Evolutionary conservation across 352 stramenopile species (phyloP), one percentile per base, ranked within the genome.

Genomic region (Phytophthora boehmeriae): DNA sequence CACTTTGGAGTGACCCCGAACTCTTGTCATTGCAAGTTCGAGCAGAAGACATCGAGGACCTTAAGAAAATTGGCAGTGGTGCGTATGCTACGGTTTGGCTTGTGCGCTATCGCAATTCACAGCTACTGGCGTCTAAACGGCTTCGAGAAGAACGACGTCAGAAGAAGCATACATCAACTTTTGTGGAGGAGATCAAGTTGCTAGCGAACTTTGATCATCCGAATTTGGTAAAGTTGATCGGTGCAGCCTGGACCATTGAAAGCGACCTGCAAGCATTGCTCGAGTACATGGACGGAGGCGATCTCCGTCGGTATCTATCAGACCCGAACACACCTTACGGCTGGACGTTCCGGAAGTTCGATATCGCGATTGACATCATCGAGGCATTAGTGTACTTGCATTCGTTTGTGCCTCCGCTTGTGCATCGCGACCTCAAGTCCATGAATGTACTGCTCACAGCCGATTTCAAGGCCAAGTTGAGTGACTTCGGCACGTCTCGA

Each of bases 351-450:
- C 44, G 47, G 35, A 70, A 68, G 44, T 62, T 80, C 30, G 52
- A 61, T 4, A 76, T 80, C 23, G 75, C 75, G 0, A 55, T 75
- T 16, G 71, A 75, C 16, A 63, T 83, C 5, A 65, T 70, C 30
- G 61, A 78, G 10, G 71, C 71, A 4, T 66, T 84, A 8, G 63
- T 75, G 47, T 81, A 73, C 35, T 19, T 84, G 14, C 75, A 84
- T 53, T 70, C 65, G 19, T 64, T 76, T 13, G 44, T 62, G 27
- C 59, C 62, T 20, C 63, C 75, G 13, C 48, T 88, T 0, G 60
- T 87, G 4, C 79, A 89, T 36, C 77, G 77, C 1, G 76, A 89
- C 39, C 61, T 89, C 45, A 89, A 86, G 43, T 83, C 77, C 0
- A 69, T 72, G 2, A 86, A 86, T 25, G 73, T 88, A n/a, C 47